These are phyloP conservation scores for Chlamydomonas reinhardtii DNA, from an alignment of 163 green algal species.

Conservation along the genomic window DNA sequence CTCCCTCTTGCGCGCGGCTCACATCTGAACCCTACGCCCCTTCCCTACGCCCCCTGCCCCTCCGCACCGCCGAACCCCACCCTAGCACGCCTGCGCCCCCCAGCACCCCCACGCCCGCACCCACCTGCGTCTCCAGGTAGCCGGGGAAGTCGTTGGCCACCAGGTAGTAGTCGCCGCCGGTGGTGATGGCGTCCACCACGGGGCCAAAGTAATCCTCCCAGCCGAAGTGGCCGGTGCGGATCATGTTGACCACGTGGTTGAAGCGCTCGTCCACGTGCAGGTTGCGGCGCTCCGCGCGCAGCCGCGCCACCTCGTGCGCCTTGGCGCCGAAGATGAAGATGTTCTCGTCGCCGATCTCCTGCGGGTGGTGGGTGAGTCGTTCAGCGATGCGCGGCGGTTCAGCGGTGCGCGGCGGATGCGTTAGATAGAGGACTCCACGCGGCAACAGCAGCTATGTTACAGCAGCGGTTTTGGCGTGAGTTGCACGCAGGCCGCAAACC, in stretches of 20 bases:
- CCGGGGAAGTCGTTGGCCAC: constrained; percentile 96
- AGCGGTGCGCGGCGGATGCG: too few species aligned
- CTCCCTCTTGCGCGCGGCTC: too few species aligned
- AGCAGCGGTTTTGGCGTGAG: too few species aligned
- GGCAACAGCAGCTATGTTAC: too few species aligned
- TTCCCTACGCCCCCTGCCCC: too few species aligned
- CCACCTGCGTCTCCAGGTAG: constrained; percentile 92
- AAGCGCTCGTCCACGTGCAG: constrained; percentile 85
- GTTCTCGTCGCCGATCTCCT: constrained; percentile 94
- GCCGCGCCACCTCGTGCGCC: constrained; percentile 78
- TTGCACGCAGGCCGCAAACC: too few species aligned
- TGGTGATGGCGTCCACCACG: constrained; percentile 89
- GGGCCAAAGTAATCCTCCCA: constrained; percentile 96
- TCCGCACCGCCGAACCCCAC: too few species aligned
- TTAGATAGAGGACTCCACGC: too few species aligned
- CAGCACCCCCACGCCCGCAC: neutral
- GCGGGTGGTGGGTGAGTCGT: neutral
- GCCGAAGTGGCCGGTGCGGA: constrained; percentile 92
- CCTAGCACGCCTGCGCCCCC: too few species aligned
- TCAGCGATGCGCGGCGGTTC: too few species aligned
- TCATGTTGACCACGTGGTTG: constrained; percentile 85
- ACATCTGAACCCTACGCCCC: too few species aligned
- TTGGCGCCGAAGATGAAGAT: constrained; percentile 99
- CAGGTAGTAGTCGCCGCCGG: constrained; percentile 93
- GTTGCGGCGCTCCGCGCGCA: constrained; percentile 81